Base-by-base conservation (phyloP, 2,329 filamentous ascomycete species). In the Ambrosiella beaveri region DNA sequence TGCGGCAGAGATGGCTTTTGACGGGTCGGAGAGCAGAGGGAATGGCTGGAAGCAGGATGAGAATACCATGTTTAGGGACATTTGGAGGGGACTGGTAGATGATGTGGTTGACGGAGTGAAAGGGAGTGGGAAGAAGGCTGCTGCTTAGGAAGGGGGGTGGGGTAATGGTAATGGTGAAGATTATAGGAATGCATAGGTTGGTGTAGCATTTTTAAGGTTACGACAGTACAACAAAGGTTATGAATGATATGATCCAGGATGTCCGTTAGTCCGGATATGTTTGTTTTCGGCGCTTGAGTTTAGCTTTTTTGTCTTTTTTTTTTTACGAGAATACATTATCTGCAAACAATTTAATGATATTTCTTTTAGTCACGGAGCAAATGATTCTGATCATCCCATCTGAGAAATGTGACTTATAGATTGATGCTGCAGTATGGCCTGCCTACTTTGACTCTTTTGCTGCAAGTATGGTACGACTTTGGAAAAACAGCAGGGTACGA, bases 31-130 rank as follows among this genome's bases (percentile, higher is more conserved):
- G 36, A 65, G 68, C 13, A 65, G 19, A 11, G 44, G 38, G 11
- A 56, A 56, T 35, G 57, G 39, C 27, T 27, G 27, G 27, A 53
- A 50, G 8, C 12, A 58, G 27, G 40, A 68, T 15, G 59, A 66
- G 54, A 63, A 69, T 17, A 71, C 74, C 58, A 76, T 81, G 71
- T 66, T 83, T 36, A 71, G 66, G 55, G 75, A 78, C 64, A 62
- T 83, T 54, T 80, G 76, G 75, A 75, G 72, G 64, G 76, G 79
- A 11, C 68, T 83, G 58, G 67, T 77, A n/a, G 76, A 81, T 19
- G 76, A 80, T 61, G 62, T 72, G 15, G 59, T 71, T 5, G 41
- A 50, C n/a, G 54, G 45, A 7, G 58, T 57, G 9, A 56, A 59
- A 15, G 40, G 11, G 11, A 17, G 44, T 9, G 3, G 35, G 19